Conservation (phyloP, 768 basidiomycete genomes). For the Scleroderma citrinum region DNA sequence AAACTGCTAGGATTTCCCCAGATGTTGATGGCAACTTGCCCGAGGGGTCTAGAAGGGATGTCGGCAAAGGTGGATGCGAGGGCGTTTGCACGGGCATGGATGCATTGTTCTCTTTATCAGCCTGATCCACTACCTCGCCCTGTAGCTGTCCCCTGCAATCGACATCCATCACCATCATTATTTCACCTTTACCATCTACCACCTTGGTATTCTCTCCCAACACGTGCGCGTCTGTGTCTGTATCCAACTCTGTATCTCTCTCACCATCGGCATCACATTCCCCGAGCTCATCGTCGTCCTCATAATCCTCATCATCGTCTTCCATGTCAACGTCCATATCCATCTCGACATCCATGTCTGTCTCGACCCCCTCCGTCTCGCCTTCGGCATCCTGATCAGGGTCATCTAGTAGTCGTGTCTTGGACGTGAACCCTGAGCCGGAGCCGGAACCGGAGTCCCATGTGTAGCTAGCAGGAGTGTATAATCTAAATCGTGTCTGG, state of each 20-base stretch:
- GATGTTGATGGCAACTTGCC: constrained; percentile 5
- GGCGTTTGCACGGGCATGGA: neutral
- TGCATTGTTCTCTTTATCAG: neutral
- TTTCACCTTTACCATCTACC: neutral
- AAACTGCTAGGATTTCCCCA: neutral
- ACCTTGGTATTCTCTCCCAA: neutral
- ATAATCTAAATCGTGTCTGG: constrained; percentile 25
- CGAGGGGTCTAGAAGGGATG: neutral
- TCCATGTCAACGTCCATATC: constrained; percentile 9
- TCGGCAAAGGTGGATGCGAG: neutral
- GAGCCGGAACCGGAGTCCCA: constrained; percentile 16
- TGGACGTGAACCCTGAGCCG: neutral
- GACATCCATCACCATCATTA: neutral
- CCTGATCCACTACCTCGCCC: neutral
- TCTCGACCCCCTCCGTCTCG: constrained; percentile 19
- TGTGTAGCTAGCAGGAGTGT: constrained; percentile 29
- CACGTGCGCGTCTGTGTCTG: neutral
- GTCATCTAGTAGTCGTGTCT: constrained; percentile 12
- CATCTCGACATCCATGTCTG: constrained; percentile 26
- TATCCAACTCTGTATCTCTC: constrained; percentile 7
- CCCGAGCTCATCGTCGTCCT: constrained; percentile 13
- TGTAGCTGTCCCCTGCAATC: neutral
- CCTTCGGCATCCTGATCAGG: constrained; percentile 18
- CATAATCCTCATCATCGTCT: constrained; percentile 27
- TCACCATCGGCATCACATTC: constrained; percentile 10